These are phyloP conservation scores for Eimeria necatrix DNA, from an alignment of 169 alveolate genomes.

Conservation along the genomic window DNA sequence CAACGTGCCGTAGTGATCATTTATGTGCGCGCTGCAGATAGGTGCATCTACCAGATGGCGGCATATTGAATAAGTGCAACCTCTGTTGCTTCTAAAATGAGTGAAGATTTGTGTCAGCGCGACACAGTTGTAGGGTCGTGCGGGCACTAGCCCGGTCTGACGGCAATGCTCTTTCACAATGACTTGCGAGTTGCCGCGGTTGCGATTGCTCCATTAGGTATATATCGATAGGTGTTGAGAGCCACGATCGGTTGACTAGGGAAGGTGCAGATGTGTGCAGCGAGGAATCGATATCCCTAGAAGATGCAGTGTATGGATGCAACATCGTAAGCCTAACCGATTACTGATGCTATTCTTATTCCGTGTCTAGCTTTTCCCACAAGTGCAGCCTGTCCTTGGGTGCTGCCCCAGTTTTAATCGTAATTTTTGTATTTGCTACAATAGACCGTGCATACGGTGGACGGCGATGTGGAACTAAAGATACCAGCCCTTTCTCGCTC, in stretches of 20 bases:
- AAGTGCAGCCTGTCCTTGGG: background rate
- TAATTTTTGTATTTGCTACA: slow-evolving; percentile 16
- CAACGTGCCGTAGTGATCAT: no score
- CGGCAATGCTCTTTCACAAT: no score
- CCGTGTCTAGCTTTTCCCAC: background rate
- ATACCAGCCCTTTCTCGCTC: slow-evolving; percentile 29
- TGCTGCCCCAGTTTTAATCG: background rate
- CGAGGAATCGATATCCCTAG: slow-evolving; percentile 38
- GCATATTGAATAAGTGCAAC: background rate
- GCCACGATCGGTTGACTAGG: slow-evolving; percentile 9
- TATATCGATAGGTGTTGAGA: slow-evolving; percentile 34
- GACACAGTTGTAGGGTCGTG: no score
- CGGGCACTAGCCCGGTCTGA: no score
- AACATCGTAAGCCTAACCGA: slow-evolving; percentile 7
- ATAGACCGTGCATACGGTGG: slow-evolving; percentile 60
- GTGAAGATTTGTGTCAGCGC: no score
- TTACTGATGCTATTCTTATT: background rate
- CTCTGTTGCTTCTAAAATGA: background rate
- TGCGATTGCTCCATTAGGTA: background rate
- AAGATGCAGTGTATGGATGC: slow-evolving; percentile 46
- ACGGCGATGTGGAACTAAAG: slow-evolving; percentile 21
- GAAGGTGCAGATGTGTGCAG: slow-evolving; percentile 68
- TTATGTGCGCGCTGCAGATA: no score
- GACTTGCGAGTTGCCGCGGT: background rate
- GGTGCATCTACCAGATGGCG: no score